Percentiles rank a stretch among this genome's conserved stretches.
Conservation (phyloP, 75 land plant species). For the Azolla pinnata region DNA sequence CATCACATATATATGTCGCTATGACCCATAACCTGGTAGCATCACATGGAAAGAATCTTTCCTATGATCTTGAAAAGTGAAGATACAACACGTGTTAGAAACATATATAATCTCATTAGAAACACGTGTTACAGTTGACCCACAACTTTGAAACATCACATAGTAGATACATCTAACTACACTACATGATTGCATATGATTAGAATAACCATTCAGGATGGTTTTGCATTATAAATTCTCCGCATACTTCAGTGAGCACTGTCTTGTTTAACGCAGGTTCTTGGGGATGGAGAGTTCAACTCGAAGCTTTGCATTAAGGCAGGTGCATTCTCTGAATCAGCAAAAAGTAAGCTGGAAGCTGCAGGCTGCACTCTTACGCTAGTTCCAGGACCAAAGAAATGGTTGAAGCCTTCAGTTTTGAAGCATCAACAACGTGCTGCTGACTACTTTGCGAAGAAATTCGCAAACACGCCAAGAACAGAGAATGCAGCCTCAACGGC, state of each 20-base stretch:
- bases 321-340: constrained; percentile 66
- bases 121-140: too few relatives aligned
- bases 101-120: too few relatives aligned
- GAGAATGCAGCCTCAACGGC: too few relatives aligned
- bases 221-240: not conserved
- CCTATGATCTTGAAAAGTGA: too few relatives aligned
- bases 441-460: constrained; percentile 87
- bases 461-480: too few relatives aligned
- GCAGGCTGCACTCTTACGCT: constrained; percentile 63
- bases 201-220: not conserved
- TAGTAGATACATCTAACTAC: too few relatives aligned
- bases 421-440: constrained; percentile 75
- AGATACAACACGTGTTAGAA: too few relatives aligned
- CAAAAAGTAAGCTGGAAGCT: constrained; percentile 77
- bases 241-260: not conserved
- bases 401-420: constrained; percentile 68
- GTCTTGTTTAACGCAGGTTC: constrained; percentile 31
- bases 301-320: constrained; percentile 77
- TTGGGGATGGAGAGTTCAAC: constrained; percentile 73
- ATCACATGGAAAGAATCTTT: too few relatives aligned
- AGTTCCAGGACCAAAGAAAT: constrained; percentile 82
- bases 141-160: too few relatives aligned
- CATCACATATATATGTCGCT: too few relatives aligned
- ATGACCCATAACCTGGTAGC: too few relatives aligned
- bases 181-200: not conserved